Base-by-base conservation (phyloP, 1,139 yeast species). In the Debaryomycetaceae sp. region DNA sequence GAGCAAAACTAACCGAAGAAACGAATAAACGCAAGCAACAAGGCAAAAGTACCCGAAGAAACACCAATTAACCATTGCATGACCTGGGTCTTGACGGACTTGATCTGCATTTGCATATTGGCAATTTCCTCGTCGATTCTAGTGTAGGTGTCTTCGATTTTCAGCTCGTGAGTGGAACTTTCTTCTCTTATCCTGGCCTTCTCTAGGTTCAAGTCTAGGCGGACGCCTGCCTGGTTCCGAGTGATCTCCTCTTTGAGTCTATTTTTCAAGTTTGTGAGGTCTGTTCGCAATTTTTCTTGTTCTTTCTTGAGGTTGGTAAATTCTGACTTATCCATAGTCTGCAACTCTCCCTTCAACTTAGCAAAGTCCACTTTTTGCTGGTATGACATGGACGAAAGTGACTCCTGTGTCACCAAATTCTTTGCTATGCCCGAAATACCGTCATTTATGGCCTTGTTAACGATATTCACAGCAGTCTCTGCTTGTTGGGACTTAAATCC, bases 31-130 rank as follows among this genome's bases (percentile, higher is more conserved):
- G 98, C 97, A 52, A 92, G 69, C 36, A 92, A 84, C 46, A 92
- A 73, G 13, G 98, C 97, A 67, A 91, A 87, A 2, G 97, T 87
- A 85, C 98, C 98, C 1, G 98, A 89, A 55, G 96, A 87, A 17
- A 92, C 97, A 73, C 98, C 98, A 54, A 92, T 88, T 50, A 92
- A 75, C 98, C 98, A 92, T 63, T 92, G 98, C 81, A 88, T 81
- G 37, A 92, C 97, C 60, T 92, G 97, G 2, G 96, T 87, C 65
- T 92, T 91, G 30, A 92, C 96, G 33, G 87, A 81, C 55, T 91
- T 96, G 48, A 92, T 89, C 62, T 91, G 96, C 74, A 91, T 87
- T 61, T 87, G 91, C 79, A 92, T 87, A 58, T 92, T 91, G 36
- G 94, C 86, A 30, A 92, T 85, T 56, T 92, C 98, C 61, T 92